Percentiles rank a stretch among this genome's conserved stretches.
Evolutionary conservation across 176 grass and related monocot species (phyloP).

Genomic region (Zea luxurians): DNA sequence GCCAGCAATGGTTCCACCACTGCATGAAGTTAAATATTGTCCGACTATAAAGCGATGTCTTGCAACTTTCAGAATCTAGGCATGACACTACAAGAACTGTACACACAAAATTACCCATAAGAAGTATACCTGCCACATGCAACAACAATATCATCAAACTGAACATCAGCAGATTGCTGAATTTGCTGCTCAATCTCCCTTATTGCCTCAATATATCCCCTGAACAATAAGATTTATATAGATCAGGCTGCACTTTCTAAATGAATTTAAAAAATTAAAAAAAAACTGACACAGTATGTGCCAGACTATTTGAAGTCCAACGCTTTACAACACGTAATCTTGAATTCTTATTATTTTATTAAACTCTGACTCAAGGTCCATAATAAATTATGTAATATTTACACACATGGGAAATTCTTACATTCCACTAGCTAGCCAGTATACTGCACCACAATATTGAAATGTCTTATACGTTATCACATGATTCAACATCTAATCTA

Average conservation of each 20-base stretch:
- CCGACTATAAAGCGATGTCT: neutral
- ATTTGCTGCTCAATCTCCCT: slow-evolving; percentile 84
- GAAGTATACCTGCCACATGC: slow-evolving; percentile 86
- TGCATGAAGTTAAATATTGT: slow-evolving; percentile 48
- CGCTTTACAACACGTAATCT: neutral
- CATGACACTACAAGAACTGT: neutral
- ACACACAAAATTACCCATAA: slow-evolving; percentile 1
- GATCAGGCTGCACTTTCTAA: slow-evolving; percentile 4
- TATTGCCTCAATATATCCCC: slow-evolving; percentile 96
- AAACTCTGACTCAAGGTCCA: neutral
- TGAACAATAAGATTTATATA: slow-evolving; percentile 39
- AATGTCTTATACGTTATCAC: neutral
- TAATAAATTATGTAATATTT: slow-evolving; percentile 1
- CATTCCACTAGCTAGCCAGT: neutral
- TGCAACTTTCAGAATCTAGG: slow-evolving; percentile 10
- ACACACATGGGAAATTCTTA: neutral
- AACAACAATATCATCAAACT: slow-evolving; percentile 91
- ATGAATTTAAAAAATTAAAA: neutral
- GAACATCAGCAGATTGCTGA: slow-evolving; percentile 43
- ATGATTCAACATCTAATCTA: neutral
- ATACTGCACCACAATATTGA: neutral
- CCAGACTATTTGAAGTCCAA: neutral
- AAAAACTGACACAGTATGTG: neutral
- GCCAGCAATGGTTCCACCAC: slow-evolving; percentile 94
- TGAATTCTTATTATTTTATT: neutral